Evolutionary conservation across 1,284 basidiomycete genomes (phyloP).

Genomic region (Fomitiporia mediterranea): DNA sequence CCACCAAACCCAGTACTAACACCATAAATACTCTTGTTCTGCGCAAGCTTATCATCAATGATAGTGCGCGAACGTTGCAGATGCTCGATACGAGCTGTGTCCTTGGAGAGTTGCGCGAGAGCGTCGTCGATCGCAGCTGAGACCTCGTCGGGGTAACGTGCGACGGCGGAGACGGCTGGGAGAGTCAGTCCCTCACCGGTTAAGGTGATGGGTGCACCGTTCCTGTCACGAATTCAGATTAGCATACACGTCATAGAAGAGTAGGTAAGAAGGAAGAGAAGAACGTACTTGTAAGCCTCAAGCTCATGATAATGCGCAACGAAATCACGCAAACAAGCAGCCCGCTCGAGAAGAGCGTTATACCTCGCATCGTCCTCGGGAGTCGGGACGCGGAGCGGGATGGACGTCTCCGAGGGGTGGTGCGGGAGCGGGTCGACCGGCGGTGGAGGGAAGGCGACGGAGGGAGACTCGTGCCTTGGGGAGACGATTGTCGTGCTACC

Average conservation of each 20-base stretch:
- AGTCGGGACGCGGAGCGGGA: constrained; percentile 16
- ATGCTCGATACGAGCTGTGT: constrained; percentile 36
- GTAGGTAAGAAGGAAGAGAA: neutral
- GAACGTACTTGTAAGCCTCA: constrained; percentile 47
- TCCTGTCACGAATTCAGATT: constrained; percentile 35
- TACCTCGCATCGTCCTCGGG: neutral
- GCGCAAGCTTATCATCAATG: constrained; percentile 62
- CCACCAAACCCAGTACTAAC: constrained; percentile 82
- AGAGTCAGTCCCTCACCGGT: constrained; percentile 70
- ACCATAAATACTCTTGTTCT: constrained; percentile 71
- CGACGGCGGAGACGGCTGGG: constrained; percentile 66
- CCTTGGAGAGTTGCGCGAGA: constrained; percentile 13
- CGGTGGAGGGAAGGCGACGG: neutral
- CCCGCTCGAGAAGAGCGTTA: constrained; percentile 7
- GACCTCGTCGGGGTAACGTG: constrained; percentile 56
- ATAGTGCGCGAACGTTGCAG: constrained; percentile 56
- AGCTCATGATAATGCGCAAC: constrained; percentile 48
- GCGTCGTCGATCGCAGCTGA: constrained; percentile 46
- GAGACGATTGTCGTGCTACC: neutral
- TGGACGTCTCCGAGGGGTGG: constrained; percentile 5
- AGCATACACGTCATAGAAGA: neutral
- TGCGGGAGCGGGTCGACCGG: no score
- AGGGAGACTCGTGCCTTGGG: neutral
- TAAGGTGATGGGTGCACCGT: constrained; percentile 56
- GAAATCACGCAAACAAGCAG: constrained; percentile 38